A percentile compares a stretch with the other conserved stretches of the same genome.
These are phyloP conservation scores for Cercospora zeae-maydis DNA, from an alignment of 2,329 filamentous ascomycete genomes.

Conservation along the genomic window DNA sequence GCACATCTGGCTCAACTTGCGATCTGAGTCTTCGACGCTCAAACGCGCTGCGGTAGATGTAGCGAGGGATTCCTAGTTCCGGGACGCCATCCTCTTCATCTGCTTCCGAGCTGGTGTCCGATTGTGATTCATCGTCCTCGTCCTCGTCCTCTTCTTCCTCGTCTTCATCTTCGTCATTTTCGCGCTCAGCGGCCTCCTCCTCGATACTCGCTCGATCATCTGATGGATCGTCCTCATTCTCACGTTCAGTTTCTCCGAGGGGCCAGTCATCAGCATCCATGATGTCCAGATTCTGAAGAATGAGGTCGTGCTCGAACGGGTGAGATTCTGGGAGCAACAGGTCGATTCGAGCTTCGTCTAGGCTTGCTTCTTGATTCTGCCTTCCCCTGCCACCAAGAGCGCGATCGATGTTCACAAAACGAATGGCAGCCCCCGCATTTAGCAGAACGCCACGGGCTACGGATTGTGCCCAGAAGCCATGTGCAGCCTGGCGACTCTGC, in stretches of 20 bases:
- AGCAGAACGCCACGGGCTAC: conserved; percentile 59
- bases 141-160: conserved; percentile 31
- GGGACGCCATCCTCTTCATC: conserved; percentile 39
- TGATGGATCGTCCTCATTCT: background rate
- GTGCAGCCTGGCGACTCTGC: conserved; percentile 45
- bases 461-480: conserved; percentile 57
- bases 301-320: conserved; percentile 18
- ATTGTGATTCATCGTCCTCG: conserved; percentile 25
- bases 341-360: conserved; percentile 23
- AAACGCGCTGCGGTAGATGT: conserved; percentile 50
- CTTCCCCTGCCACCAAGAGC: conserved; percentile 60
- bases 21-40: conserved; percentile 47
- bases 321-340: conserved; percentile 14
- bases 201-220: background rate
- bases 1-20: conserved; percentile 53
- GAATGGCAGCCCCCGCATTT: conserved; percentile 57
- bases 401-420: conserved; percentile 56
- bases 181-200: conserved; percentile 27
- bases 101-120: conserved; percentile 33
- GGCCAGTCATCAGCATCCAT: conserved; percentile 17
- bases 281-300: conserved; percentile 22
- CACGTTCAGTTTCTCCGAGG: conserved; percentile 23
- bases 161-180: conserved; percentile 30
- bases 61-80: conserved; percentile 32
- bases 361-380: conserved; percentile 25